Evolutionary conservation across 2,329 filamentous ascomycete genomes (phyloP), one percentile per base, ranked within the genome.

Genomic region (Lecanicillium sp.): DNA sequence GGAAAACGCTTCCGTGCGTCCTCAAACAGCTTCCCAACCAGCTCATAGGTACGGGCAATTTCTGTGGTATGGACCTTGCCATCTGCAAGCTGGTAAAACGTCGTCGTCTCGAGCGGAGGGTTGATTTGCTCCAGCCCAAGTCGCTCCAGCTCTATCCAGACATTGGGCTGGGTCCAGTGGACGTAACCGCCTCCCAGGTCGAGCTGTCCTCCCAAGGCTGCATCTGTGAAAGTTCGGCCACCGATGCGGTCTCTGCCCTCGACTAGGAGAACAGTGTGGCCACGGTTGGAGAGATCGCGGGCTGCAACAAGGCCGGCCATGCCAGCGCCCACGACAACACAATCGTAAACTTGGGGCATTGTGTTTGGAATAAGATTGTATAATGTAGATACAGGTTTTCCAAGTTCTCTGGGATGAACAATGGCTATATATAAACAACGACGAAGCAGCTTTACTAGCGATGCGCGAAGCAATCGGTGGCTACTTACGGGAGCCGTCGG

Each of bases 141-240:
- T 12, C n/a, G 21, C 14, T 42, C 17, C 6, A 42, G 5, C 26
- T 42, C 39, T 5, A 5, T 20, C 39, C 39, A 42, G 10, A 42
- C 26, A 15, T 42, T 42, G 3, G 39, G 14, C 39, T 42, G 39
- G 3, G 39, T 30, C 39, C 39, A 42, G 26, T 42, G 39, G 14
- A 42, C 39, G 19, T 41, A 41, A 11, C 38, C 38, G 11, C 38
- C 38, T 8, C 38, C 38, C 19, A 41, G n/a, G n/a, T 41, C 38
- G 38, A 41, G 38, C 14, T 21, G 20, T 11, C 21, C n/a, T 19
- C 38, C 38, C 6, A 41, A 15, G 4, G 23, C 38, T 7, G 38
- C 11, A 11, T 41, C 38, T 19, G 37, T 40, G 17, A 40, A 40
- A 11, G 19, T 20, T 20, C 37, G 20, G 9, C 37, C 37, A 15